phyloP scores from a whole-genome alignment of 371 early-diverging fungal species.

The Cokeromyces recurvatus region DNA sequence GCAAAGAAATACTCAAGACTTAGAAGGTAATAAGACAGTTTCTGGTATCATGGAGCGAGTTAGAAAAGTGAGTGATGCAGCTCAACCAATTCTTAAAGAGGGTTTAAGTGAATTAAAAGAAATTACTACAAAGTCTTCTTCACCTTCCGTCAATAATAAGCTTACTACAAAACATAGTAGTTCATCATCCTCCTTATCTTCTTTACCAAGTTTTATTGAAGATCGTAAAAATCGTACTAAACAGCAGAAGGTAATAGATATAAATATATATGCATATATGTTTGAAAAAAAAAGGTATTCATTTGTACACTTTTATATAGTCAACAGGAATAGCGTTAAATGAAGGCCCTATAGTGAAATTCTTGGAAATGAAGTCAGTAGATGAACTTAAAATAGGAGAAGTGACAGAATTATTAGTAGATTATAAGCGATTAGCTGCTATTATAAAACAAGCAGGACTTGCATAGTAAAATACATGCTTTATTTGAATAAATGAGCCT shows the following conservation, averaged over 20 bases:
- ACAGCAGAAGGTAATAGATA: too few relatives aligned
- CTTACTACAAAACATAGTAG: too few relatives aligned
- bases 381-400: constrained; percentile 28
- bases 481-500: too few relatives aligned
- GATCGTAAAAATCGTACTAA: constrained; percentile 1
- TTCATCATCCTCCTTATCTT: not conserved
- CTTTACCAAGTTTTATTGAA: constrained; percentile 21
- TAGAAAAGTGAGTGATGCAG: constrained; percentile 14
- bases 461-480: constrained; percentile 11
- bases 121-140: constrained; percentile 13
- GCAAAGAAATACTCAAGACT: constrained; percentile 28
- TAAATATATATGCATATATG: too few relatives aligned
- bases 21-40: constrained; percentile 4
- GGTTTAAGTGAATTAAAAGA: constrained; percentile 28
- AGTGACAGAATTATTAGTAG: constrained; percentile 24
- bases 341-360: constrained; percentile 22
- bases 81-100: constrained; percentile 4
- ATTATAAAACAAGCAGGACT: constrained; percentile 30
- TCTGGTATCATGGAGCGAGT: constrained; percentile 12
- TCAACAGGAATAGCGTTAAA: too few relatives aligned
- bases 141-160: too few relatives aligned
- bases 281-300: not conserved
- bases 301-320: not conserved
- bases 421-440: constrained; percentile 31
- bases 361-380: constrained; percentile 26